A percentile compares a stretch with the other conserved stretches of the same genome.
These are phyloP conservation scores for Rhizophagus sp. DNA, from an alignment of 192 early-diverging fungal genomes.

Conservation along the genomic window DNA sequence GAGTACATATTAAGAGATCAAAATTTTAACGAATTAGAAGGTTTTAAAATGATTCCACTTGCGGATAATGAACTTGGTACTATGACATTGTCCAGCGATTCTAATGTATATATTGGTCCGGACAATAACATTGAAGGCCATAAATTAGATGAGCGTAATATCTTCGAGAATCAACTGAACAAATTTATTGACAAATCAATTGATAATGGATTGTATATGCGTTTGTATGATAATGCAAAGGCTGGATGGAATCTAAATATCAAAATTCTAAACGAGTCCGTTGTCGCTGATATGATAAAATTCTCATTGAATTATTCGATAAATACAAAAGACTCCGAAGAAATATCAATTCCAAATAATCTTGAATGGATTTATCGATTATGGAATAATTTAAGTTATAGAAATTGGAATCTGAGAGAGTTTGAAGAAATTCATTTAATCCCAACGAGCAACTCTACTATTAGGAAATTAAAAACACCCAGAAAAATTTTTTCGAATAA, in stretches of 20 bases:
- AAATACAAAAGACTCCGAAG: not conserved
- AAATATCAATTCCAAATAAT: not conserved
- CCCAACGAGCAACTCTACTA: not conserved
- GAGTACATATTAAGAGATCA: not conserved
- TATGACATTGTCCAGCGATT: not conserved
- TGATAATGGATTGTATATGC: not conserved
- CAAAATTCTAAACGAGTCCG: not conserved
- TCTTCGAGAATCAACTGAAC: not conserved
- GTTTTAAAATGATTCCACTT: not conserved
- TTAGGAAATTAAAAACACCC: not conserved
- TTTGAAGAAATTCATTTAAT: slow-evolving; percentile 6
- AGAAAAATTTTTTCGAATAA: not conserved
- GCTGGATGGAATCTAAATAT: slow-evolving; percentile 4
- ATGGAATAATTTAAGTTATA: not conserved
- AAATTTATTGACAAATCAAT: slow-evolving; percentile 19
- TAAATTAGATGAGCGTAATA: not conserved
- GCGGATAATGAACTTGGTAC: not conserved
- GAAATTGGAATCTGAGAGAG: not conserved
- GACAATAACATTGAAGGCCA: not conserved
- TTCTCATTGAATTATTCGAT: not conserved
- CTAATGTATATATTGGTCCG: slow-evolving; percentile 7
- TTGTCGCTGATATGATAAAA: not conserved
- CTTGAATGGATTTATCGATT: slow-evolving; percentile 9
- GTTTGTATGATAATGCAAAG: not conserved
- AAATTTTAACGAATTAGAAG: slow-evolving; percentile 1